Conservation (phyloP, 2,329 filamentous ascomycete genomes). For the Lecanicillium sp. region DNA sequence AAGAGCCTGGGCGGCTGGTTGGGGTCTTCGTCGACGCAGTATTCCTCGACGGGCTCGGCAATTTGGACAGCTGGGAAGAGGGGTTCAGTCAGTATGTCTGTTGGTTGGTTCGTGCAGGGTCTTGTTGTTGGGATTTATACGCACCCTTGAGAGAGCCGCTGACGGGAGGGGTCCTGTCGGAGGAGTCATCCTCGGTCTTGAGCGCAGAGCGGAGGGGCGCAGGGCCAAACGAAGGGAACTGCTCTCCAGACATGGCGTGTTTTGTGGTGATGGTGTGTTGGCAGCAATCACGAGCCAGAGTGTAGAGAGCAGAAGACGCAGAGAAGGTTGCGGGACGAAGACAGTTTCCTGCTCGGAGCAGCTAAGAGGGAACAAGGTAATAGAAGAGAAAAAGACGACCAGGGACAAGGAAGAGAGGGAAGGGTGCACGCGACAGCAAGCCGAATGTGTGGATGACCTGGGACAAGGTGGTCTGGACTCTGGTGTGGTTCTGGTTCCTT, state of each 20-base stretch:
- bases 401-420: too few relatives aligned
- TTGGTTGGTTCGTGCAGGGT: too few relatives aligned
- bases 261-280: not conserved
- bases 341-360: too few relatives aligned
- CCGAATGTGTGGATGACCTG: too few relatives aligned
- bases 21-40: constrained; percentile 25
- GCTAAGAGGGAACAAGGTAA: too few relatives aligned
- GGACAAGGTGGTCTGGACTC: too few relatives aligned
- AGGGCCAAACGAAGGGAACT: constrained; percentile 11
- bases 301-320: constrained; percentile 15
- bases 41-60: constrained; percentile 41
- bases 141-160: constrained; percentile 39
- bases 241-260: constrained; percentile 1
- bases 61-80: constrained; percentile 48
- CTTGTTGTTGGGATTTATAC: constrained; percentile 19
- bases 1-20: constrained; percentile 25
- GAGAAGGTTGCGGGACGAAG: too few relatives aligned
- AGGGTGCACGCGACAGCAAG: too few relatives aligned
- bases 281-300: constrained; percentile 11
- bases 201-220: constrained; percentile 37
- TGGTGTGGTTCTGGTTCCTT: too few relatives aligned
- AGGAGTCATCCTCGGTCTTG: constrained; percentile 37
- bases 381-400: too few relatives aligned
- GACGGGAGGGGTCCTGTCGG: constrained; percentile 29
- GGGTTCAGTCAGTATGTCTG: too few relatives aligned